Conservation (phyloP, 768 basidiomycete species). For the Leccinellum luteum region DNA sequence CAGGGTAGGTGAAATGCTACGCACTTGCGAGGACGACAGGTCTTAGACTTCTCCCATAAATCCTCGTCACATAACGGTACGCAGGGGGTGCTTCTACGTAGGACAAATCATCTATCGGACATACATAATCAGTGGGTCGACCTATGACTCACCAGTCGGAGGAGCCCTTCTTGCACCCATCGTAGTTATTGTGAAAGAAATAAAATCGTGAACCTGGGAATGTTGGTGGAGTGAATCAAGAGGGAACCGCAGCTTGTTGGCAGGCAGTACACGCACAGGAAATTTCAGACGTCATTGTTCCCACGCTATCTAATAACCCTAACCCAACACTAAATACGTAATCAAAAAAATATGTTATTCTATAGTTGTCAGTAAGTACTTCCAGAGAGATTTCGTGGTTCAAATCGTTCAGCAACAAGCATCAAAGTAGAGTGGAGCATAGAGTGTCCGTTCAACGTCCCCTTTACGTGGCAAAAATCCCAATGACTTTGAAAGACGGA, state of each 20-base stretch:
- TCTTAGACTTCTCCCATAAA: conserved; percentile 57
- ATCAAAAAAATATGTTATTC: neutral
- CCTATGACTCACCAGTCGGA: conserved; percentile 10
- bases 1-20: conserved; percentile 21
- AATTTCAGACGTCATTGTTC: conserved; percentile 19
- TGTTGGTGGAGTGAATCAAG: neutral
- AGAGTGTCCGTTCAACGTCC: neutral
- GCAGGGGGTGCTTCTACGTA: conserved; percentile 45
- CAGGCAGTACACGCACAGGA: conserved; percentile 3
- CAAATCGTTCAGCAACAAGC: neutral
- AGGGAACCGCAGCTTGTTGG: neutral
- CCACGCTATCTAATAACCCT: conserved; percentile 20
- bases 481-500: conserved; percentile 85
- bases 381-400: neutral
- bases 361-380: neutral
- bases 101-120: neutral
- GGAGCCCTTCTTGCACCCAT: conserved; percentile 18
- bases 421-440: neutral
- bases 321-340: neutral
- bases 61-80: conserved; percentile 56
- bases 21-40: conserved; percentile 51
- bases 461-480: conserved; percentile 75
- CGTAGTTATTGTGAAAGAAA: neutral
- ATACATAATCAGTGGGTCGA: neutral
- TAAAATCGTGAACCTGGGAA: neutral